Evolutionary conservation across 805 yeast species (phyloP), one percentile per base, ranked within the genome.

Genomic region (Komagataella kurtzmanii): DNA sequence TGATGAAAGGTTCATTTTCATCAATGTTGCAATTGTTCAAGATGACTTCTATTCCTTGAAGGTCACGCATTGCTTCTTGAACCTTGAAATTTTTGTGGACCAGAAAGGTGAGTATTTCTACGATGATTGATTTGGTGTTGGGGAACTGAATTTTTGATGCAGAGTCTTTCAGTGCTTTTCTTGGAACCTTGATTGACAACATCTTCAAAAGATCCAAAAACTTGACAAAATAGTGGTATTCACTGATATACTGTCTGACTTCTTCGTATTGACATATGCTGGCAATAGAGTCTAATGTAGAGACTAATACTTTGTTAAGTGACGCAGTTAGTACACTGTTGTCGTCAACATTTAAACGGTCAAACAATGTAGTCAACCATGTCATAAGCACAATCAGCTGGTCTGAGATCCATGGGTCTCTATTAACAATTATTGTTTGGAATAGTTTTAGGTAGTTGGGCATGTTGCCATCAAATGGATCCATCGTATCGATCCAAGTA

Each of bases 21-120:
- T 91, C 98, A 50, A 93, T 81, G 45, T 85, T 78, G 67, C 97
- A 90, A 55, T 83, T 84, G 6, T 90, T 84, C 21, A 91, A 68
- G 0, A 90, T 73, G 17, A 87, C 65, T 51, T 81, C 87, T 12
- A 91, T 63, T 0, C 88, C 95, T 48, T 84, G 86, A 0, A 71
- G 57, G 24, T 75, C 75, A 48, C 97, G 69, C 43, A 86, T 69
- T 46, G 66, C 62, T 52, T 90, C 91, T 61, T 91, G 97, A 4
- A 79, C 75, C 4, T 69, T 69, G 47, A 64, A 68, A 48, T 80
- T 74, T 0, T 74, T 68, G 55, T 74, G 74, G 0, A 77, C 72
- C 48, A 89, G 62, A 49, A 75, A 73, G 0, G 89, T 74, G 8
- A 90, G 63, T 0, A 83, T 72, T 57, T 85, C 90, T 24, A 89